These are phyloP conservation scores for Diplodia sapinea DNA, from an alignment of 2,329 filamentous ascomycete genomes.

Conservation along the genomic window DNA sequence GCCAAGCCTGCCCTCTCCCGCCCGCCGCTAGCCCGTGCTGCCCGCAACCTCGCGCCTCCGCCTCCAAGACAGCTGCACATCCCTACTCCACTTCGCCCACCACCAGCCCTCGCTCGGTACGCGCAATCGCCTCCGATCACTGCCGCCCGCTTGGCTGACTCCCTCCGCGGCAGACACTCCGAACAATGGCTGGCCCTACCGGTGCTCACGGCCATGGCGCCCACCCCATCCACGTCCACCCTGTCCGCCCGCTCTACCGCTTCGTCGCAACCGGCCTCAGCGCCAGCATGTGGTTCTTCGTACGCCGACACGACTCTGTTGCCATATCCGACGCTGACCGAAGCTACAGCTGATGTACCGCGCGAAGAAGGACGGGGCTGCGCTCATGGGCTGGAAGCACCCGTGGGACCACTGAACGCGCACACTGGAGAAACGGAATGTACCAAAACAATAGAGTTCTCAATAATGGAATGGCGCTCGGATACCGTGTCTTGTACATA, in stretches of 20 bases:
- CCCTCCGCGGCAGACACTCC: not conserved
- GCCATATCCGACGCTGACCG: slow-evolving; percentile 8
- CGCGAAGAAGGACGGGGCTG: slow-evolving; percentile 94
- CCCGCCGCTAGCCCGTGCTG: slow-evolving; percentile 26
- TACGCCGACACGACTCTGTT: slow-evolving; percentile 59
- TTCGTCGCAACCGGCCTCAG: slow-evolving; percentile 85
- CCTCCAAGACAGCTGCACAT: slow-evolving; percentile 3
- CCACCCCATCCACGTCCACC: slow-evolving; percentile 65
- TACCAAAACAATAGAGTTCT: slow-evolving; percentile 20
- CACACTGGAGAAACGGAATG: slow-evolving; percentile 12
- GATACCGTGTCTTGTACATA: slow-evolving; percentile 10
- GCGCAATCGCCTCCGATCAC: not conserved
- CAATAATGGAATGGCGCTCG: not conserved
- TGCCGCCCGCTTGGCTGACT: not conserved
- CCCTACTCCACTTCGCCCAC: slow-evolving; percentile 2
- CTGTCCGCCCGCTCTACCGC: slow-evolving; percentile 74
- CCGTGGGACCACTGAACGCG: slow-evolving; percentile 82
- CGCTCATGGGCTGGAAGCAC: slow-evolving; percentile 90
- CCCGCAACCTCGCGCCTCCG: slow-evolving; percentile 28
- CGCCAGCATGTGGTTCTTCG: slow-evolving; percentile 99
- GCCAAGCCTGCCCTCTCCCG: slow-evolving; percentile 15
- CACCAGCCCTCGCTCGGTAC: slow-evolving; percentile 12
- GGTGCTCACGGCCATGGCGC: slow-evolving; percentile 38
- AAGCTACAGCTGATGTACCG: slow-evolving; percentile 82
- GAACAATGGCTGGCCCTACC: slow-evolving; percentile 31